phyloP scores from a whole-genome alignment of 2,329 filamentous ascomycete species.

The Phoma sp. region DNA sequence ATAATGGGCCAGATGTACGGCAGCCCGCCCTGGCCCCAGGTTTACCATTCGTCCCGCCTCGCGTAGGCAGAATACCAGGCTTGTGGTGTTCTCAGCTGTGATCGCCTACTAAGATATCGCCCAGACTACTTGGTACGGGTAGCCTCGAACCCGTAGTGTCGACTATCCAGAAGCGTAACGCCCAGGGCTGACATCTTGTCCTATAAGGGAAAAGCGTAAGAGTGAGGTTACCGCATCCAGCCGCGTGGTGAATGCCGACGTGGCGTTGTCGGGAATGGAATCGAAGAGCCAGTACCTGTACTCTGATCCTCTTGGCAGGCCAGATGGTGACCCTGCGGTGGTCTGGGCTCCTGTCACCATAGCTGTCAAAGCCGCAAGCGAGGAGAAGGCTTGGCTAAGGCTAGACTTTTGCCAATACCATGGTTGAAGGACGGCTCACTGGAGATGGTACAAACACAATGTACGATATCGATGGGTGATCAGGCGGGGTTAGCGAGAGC shows the following conservation, averaged over 20 bases:
- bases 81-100: conserved; percentile 5
- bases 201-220: neutral
- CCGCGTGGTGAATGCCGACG: neutral
- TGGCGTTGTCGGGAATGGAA: conserved; percentile 11
- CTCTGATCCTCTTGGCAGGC: conserved; percentile 16
- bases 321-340: neutral
- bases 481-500: neutral
- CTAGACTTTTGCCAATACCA: conserved; percentile 3
- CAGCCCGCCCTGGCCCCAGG: conserved; percentile 1
- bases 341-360: conserved; percentile 14
- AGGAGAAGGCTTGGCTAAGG: conserved; percentile 10
- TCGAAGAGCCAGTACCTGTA: conserved; percentile 11
- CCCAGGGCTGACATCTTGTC: neutral
- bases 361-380: conserved; percentile 9
- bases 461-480: neutral
- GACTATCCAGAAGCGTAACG: conserved; percentile 5
- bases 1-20: neutral
- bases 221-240: conserved; percentile 2
- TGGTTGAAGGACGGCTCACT: neutral
- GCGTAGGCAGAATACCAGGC: neutral
- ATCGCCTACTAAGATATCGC: conserved; percentile 36
- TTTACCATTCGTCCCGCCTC: neutral
- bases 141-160: conserved; percentile 25
- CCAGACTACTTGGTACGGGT: conserved; percentile 36
- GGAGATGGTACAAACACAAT: neutral